Evolutionary conservation across 768 basidiomycete species (phyloP).

Genomic region (Rhizopogon vesiculosus): DNA sequence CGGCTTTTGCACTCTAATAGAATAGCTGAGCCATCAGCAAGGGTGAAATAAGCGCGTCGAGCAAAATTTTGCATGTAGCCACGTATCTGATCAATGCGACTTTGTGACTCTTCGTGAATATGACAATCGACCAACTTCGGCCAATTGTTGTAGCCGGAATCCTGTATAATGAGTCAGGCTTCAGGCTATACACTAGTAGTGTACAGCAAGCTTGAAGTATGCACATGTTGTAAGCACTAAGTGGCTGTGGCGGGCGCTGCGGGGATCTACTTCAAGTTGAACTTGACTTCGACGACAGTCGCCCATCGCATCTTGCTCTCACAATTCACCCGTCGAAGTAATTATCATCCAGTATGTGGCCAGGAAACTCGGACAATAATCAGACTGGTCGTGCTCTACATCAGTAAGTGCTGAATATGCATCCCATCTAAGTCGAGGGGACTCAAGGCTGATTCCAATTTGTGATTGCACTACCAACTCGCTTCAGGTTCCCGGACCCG

Average conservation of each 20-base stretch:
- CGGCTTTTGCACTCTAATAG: background rate
- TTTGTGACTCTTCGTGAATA: too few relatives aligned
- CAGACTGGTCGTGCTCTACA: background rate
- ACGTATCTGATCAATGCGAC: too few relatives aligned
- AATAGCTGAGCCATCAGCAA: too few relatives aligned
- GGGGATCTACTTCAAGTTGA: background rate
- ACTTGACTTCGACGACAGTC: background rate
- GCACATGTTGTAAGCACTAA: too few relatives aligned
- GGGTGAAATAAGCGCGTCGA: too few relatives aligned
- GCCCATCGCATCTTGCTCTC: background rate
- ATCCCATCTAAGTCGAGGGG: too few relatives aligned
- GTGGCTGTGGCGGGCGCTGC: background rate
- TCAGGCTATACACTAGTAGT: too few relatives aligned
- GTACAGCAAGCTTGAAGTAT: too few relatives aligned
- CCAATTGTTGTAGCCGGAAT: too few relatives aligned
- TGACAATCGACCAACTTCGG: too few relatives aligned
- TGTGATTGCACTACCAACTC: background rate
- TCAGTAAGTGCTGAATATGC: conserved; percentile 10
- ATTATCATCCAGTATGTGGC: conserved; percentile 4
- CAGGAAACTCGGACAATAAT: conserved; percentile 2
- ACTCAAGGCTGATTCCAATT: background rate
- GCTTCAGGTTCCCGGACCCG: conserved; percentile 9
- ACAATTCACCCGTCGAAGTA: background rate
- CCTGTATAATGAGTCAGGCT: too few relatives aligned
- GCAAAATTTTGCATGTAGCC: too few relatives aligned